Evolutionary conservation across 2,329 filamentous ascomycete genomes (phyloP).

Genomic region (Lachnellula hyalina): DNA sequence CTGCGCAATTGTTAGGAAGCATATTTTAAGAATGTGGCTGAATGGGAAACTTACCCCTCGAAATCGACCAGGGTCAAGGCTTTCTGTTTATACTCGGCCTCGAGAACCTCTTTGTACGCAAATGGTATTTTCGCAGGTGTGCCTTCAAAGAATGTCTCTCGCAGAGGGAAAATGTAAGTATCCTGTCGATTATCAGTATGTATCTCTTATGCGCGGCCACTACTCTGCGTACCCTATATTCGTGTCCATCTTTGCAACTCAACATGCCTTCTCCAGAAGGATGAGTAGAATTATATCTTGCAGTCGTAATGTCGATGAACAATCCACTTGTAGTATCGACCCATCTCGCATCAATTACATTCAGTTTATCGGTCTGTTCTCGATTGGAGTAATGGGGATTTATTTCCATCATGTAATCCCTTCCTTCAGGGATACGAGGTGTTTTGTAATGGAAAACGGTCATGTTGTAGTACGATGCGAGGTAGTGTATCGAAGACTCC

Average conservation of each 20-base stretch:
- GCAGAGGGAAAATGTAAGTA: constrained; percentile 61
- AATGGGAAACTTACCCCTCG: constrained; percentile 40
- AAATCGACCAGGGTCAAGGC: constrained; percentile 48
- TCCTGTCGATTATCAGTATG: constrained; percentile 34
- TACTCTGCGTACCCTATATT: constrained; percentile 38
- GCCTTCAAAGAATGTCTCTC: constrained; percentile 64
- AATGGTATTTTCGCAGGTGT: constrained; percentile 61
- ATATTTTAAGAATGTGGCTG: not conserved
- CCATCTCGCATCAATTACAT: constrained; percentile 82
- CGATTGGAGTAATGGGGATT: constrained; percentile 66
- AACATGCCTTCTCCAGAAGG: constrained; percentile 40
- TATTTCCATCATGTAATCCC: constrained; percentile 67
- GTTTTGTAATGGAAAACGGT: constrained; percentile 31
- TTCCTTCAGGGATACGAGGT: constrained; percentile 32
- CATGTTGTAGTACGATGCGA: constrained; percentile 44
- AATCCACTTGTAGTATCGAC: constrained; percentile 71
- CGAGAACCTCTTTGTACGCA: constrained; percentile 52
- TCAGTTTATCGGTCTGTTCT: constrained; percentile 59
- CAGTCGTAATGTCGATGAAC: constrained; percentile 80
- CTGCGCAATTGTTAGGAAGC: constrained; percentile 22
- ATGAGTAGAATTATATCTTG: constrained; percentile 41
- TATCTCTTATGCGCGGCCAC: not conserved
- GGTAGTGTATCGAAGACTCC: constrained; percentile 49
- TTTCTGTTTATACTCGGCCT: constrained; percentile 50
- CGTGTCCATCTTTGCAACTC: constrained; percentile 46